Percentiles rank a stretch among this genome's conserved stretches.
Conservation (phyloP, 805 yeast genomes). For the Jamesozyma piceae region DNA sequence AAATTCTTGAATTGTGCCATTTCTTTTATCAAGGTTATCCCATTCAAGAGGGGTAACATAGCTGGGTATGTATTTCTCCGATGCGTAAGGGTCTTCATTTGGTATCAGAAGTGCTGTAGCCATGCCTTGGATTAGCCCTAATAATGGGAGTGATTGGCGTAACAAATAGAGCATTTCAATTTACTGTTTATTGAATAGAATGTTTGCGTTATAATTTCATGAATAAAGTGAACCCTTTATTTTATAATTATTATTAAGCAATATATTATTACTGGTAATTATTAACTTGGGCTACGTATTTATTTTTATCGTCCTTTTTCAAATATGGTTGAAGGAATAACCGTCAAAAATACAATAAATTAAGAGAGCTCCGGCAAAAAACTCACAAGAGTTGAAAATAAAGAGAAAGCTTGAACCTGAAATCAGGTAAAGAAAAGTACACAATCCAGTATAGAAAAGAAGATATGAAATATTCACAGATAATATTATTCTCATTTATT, state of each 20-base stretch:
- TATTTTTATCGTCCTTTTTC: neutral
- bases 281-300: neutral
- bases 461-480: neutral
- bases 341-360: neutral
- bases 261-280: neutral
- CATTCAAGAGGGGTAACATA: slow-evolving; percentile 15
- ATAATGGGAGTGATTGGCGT: neutral
- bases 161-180: neutral
- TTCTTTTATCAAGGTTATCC: slow-evolving; percentile 10
- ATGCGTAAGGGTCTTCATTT: slow-evolving; percentile 14
- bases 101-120: slow-evolving; percentile 12
- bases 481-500: neutral
- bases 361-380: too few species aligned
- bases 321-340: neutral
- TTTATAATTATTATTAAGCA: too few species aligned
- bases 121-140: neutral
- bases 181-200: too few species aligned
- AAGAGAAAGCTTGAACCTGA: too few species aligned
- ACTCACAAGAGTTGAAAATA: too few species aligned
- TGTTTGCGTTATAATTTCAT: too few species aligned
- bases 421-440: too few species aligned
- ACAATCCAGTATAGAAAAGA: too few species aligned
- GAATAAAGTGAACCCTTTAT: too few species aligned
- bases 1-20: slow-evolving; percentile 12
- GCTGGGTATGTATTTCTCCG: slow-evolving; percentile 13